These are phyloP conservation scores for Erysimum cheiranthoides DNA, from an alignment of 345 rosid genomes.

Conservation along the genomic window DNA sequence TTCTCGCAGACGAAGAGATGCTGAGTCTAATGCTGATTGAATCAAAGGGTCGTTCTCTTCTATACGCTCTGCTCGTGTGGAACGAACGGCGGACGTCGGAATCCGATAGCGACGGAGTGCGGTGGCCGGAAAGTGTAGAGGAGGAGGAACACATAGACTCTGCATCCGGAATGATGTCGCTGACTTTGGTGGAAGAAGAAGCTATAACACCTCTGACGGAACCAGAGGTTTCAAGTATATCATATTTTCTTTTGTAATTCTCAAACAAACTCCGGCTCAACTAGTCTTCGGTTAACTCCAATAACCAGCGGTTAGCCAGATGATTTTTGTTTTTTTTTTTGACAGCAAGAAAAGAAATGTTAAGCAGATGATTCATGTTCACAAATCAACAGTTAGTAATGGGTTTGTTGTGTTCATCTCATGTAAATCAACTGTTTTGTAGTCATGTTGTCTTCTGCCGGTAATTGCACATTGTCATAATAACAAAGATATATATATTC, in stretches of 20 bases:
- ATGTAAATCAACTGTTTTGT: too few species aligned
- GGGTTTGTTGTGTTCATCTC: too few species aligned
- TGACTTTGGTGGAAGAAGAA: conserved; percentile 25
- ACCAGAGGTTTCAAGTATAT: conserved; percentile 4
- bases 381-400: background rate
- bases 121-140: conserved; percentile 38
- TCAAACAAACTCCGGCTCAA: background rate
- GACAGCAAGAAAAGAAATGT: too few species aligned
- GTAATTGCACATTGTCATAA: too few species aligned
- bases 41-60: conserved; percentile 64
- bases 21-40: conserved; percentile 63
- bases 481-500: too few species aligned
- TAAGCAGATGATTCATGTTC: background rate
- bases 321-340: too few species aligned
- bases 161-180: conserved; percentile 36
- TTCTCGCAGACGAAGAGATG: conserved; percentile 84
- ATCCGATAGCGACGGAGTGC: conserved; percentile 3
- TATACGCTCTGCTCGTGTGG: conserved; percentile 50
- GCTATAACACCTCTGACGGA: background rate
- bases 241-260: too few species aligned
- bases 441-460: too few species aligned
- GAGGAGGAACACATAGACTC: conserved; percentile 34
- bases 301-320: background rate
- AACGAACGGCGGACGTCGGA: background rate
- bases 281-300: background rate